A percentile compares a stretch with the other conserved stretches of the same genome.
phyloP scores from a whole-genome alignment of 139 green algal genomes.

The Ostreobium quekettii region DNA sequence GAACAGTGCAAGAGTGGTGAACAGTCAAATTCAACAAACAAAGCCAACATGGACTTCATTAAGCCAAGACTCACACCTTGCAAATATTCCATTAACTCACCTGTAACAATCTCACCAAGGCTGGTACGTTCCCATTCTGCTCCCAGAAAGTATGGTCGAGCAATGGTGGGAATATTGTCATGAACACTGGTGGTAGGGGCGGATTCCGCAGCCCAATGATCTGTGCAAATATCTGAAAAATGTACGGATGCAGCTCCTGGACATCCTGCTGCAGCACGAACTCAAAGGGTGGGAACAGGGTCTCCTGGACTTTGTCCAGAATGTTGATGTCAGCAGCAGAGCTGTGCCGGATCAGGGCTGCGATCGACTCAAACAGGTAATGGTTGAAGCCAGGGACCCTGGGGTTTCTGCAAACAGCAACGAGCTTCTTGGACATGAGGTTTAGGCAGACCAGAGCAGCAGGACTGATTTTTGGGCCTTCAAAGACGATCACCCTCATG shows the following conservation, averaged over 20 bases:
- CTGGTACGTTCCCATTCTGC: slow-evolving; percentile 81
- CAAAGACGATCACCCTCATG: slow-evolving; percentile 79
- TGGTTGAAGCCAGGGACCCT: slow-evolving; percentile 93
- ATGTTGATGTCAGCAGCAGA: slow-evolving; percentile 11
- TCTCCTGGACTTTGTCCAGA: slow-evolving; percentile 60
- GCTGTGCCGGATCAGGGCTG: slow-evolving; percentile 66
- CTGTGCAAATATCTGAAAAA: slow-evolving; percentile 88
- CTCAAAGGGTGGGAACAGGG: slow-evolving; percentile 92
- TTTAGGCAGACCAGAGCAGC: slow-evolving; percentile 42
- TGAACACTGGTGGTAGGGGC: slow-evolving; percentile 63
- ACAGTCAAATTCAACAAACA: slow-evolving; percentile 5
- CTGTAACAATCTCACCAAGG: slow-evolving; percentile 83
- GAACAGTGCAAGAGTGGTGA: neutral
- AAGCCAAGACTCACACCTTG: neutral
- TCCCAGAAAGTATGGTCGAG: slow-evolving; percentile 85
- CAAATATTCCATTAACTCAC: slow-evolving; percentile 21
- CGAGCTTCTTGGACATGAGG: slow-evolving; percentile 17
- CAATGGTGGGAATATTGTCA: slow-evolving; percentile 78
- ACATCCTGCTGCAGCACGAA: slow-evolving; percentile 49
- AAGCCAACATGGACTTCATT: neutral
- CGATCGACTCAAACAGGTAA: slow-evolving; percentile 94
- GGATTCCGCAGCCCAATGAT: slow-evolving; percentile 71
- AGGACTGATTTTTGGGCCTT: slow-evolving; percentile 56
- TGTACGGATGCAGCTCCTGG: slow-evolving; percentile 80
- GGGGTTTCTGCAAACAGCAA: slow-evolving; percentile 87